These are phyloP conservation scores for Colletotrichum sidae DNA, from an alignment of 2,329 filamentous ascomycete species.

Conservation along the genomic window DNA sequence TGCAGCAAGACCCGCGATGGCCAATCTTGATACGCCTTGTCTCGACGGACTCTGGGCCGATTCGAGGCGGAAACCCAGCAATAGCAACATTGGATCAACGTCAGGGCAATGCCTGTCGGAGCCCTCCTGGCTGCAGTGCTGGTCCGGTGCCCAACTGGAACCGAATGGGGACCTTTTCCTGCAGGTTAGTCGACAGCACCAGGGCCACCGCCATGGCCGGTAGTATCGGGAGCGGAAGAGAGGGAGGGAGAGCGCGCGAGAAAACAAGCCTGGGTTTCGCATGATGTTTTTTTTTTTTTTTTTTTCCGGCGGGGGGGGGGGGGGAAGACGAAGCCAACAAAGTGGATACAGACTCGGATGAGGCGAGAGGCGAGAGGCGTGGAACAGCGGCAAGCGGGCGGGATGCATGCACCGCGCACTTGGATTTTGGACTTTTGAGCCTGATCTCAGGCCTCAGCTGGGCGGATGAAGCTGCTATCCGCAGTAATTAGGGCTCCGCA, in stretches of 20 bases:
- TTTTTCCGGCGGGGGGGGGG: neutral
- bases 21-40: neutral
- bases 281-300: neutral
- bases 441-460: too few species aligned
- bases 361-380: constrained; percentile 34
- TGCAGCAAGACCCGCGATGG: constrained; percentile 13
- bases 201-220: constrained; percentile 12
- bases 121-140: constrained; percentile 26
- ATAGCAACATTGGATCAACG: neutral
- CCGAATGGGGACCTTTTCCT: neutral
- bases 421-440: neutral
- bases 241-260: too few species aligned
- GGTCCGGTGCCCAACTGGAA: constrained; percentile 10
- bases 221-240: too few species aligned
- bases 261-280: too few species aligned
- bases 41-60: constrained; percentile 1
- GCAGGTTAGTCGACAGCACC: constrained; percentile 10
- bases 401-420: constrained; percentile 31
- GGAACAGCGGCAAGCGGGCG: constrained; percentile 22
- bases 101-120: constrained; percentile 30
- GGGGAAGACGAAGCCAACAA: neutral
- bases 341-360: constrained; percentile 18
- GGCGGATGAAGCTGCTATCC: neutral
- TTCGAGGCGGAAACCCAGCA: neutral
- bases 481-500: neutral